Conservation (phyloP, 257 asterid species). For the Forsythia viridissima region DNA sequence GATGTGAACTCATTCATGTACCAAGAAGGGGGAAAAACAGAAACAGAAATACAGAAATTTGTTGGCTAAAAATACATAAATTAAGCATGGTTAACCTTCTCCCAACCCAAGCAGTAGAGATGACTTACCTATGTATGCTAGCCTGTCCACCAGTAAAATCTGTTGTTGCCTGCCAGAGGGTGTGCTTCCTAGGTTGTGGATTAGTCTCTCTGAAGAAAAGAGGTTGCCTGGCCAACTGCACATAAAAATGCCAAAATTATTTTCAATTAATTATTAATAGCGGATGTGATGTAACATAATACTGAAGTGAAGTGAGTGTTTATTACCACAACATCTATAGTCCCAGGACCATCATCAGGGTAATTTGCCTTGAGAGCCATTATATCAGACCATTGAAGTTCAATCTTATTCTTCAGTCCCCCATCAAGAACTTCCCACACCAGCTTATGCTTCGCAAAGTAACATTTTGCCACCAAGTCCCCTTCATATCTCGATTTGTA, state of each 20-base stretch:
- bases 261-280: not conserved
- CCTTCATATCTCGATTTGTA: constrained; percentile 47
- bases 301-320: not conserved
- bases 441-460: constrained; percentile 43
- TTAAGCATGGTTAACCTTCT: not conserved
- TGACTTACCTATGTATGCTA: constrained; percentile 28
- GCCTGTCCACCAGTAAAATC: constrained; percentile 48
- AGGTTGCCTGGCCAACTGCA: constrained; percentile 40
- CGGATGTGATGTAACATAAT: not conserved
- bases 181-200: constrained; percentile 45
- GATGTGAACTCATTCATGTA: not conserved
- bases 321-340: constrained; percentile 38
- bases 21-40: not conserved
- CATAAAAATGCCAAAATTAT: not conserved
- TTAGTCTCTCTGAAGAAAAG: constrained; percentile 45
- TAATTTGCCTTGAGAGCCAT: constrained; percentile 37
- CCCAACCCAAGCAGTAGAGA: not conserved
- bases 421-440: constrained; percentile 53
- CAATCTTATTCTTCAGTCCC: constrained; percentile 42
- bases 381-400: constrained; percentile 45
- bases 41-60: not conserved
- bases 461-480: constrained; percentile 43
- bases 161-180: constrained; percentile 46
- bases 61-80: not conserved
- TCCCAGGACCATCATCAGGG: constrained; percentile 40